A percentile compares a stretch with the other conserved stretches of the same genome.
Evolutionary conservation across 2,329 filamentous ascomycete genomes (phyloP).

Genomic region (Cladosporium sp.): DNA sequence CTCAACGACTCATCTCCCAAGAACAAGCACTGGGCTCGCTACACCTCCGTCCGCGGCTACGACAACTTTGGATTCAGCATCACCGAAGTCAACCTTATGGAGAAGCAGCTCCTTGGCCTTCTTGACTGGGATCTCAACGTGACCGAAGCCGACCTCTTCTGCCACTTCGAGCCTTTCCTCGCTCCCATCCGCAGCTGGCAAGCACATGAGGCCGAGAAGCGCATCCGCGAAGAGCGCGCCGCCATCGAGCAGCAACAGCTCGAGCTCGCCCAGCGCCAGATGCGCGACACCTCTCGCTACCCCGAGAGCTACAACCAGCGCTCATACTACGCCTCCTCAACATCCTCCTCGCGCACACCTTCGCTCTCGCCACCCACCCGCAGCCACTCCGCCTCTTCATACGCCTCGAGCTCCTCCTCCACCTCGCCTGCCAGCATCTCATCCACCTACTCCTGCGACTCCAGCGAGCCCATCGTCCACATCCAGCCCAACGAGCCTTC

Average conservation of each 20-base stretch:
- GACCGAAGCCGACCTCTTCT: conserved; percentile 79
- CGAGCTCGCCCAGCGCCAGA: conserved; percentile 42
- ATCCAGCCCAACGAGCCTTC: conserved; percentile 42
- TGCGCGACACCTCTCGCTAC: conserved; percentile 29
- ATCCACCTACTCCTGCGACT: conserved; percentile 35
- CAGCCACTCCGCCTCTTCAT: conserved; percentile 39
- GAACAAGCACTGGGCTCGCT: conserved; percentile 99
- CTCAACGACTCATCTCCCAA: conserved; percentile 98
- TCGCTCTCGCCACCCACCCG: conserved; percentile 51
- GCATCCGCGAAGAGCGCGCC: conserved; percentile 44
- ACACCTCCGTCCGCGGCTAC: conserved; percentile 73
- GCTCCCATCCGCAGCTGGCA: conserved; percentile 72
- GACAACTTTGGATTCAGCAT: conserved; percentile 86
- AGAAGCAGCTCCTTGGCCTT: conserved; percentile 94
- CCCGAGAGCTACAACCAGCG: conserved; percentile 39
- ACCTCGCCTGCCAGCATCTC: conserved; percentile 37
- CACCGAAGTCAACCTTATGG: conserved; percentile 98
- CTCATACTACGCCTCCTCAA: conserved; percentile 32
- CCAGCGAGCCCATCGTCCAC: conserved; percentile 32
- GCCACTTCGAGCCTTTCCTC: conserved; percentile 84
- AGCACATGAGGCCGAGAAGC: conserved; percentile 56
- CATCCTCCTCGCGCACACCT: conserved; percentile 48
- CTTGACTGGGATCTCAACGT: conserved; percentile 94
- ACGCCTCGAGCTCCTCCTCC: conserved; percentile 37
- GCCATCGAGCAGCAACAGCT: conserved; percentile 36